Evolutionary conservation across 2,329 filamentous ascomycete species (phyloP).

Genomic region (Aspergillus sp.): DNA sequence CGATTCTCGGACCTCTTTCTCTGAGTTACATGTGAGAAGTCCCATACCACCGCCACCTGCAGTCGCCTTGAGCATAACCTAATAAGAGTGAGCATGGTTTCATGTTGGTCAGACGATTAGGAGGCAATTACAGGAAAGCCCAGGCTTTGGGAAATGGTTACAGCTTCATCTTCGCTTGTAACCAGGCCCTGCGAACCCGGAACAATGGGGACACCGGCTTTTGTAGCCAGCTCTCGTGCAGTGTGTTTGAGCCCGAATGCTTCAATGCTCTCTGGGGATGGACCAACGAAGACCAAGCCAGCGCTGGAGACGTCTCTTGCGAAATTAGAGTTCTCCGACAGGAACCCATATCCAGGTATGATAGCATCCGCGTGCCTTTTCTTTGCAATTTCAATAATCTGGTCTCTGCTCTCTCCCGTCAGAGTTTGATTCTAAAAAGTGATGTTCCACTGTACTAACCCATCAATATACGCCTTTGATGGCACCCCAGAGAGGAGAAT

Average conservation of each 20-base stretch:
- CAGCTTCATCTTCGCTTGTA: constrained; percentile 46
- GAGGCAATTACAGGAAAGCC: constrained; percentile 47
- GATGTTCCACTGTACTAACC: constrained; percentile 18
- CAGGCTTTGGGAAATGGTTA: constrained; percentile 44
- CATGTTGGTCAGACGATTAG: not conserved
- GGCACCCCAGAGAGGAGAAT: constrained; percentile 51
- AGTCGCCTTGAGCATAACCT: constrained; percentile 7
- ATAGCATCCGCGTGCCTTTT: constrained; percentile 27
- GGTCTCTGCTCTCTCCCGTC: not conserved
- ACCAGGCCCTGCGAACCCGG: constrained; percentile 25
- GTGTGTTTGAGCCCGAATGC: constrained; percentile 32
- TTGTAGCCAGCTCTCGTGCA: constrained; percentile 25
- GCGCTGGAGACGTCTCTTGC: constrained; percentile 27
- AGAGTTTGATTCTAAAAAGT: not conserved
- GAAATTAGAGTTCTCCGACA: constrained; percentile 36
- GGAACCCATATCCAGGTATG: constrained; percentile 37
- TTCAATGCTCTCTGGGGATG: constrained; percentile 29
- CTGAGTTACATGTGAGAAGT: not conserved
- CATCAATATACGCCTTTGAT: constrained; percentile 52
- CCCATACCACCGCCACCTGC: constrained; percentile 9
- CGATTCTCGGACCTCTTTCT: not conserved
- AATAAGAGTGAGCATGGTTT: not conserved
- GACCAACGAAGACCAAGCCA: constrained; percentile 35
- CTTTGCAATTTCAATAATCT: constrained; percentile 27
- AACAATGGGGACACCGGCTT: constrained; percentile 29